Evolutionary conservation across 208 protist genomes (phyloP).

Genomic region (Acanthamoeba castellanii): DNA sequence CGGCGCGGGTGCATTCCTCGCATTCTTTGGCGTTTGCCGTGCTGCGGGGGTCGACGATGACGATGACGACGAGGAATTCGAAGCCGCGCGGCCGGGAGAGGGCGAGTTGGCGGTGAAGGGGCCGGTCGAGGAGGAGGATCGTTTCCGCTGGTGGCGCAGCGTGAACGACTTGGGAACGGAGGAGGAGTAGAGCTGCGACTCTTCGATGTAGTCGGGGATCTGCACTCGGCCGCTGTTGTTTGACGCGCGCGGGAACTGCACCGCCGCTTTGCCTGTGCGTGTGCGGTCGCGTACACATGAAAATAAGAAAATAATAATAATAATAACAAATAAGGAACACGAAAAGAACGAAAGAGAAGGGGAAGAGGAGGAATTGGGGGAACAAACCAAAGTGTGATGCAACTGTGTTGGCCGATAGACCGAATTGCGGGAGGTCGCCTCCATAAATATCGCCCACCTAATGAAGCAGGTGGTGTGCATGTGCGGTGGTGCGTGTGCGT

Average conservation of each 20-base stretch:
- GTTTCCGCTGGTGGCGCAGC: background rate
- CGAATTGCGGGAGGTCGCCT: constrained; percentile 33
- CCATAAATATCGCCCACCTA: constrained; percentile 96
- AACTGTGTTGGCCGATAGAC: constrained; percentile 20
- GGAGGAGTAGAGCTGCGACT: background rate
- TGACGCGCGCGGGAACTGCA: background rate
- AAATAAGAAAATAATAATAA: no score
- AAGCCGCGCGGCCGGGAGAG: background rate
- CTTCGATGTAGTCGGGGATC: background rate
- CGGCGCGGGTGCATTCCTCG: background rate
- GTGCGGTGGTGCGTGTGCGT: no score
- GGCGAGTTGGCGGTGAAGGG: background rate
- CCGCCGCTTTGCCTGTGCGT: background rate
- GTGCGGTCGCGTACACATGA: no score
- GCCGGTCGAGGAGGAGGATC: background rate
- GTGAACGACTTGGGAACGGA: background rate
- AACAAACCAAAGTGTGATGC: constrained; percentile 22
- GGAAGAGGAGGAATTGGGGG: background rate
- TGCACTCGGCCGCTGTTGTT: background rate
- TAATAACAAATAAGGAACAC: background rate
- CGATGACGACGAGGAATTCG: background rate
- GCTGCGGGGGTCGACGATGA: background rate
- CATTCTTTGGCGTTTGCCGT: no score
- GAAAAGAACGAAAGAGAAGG: background rate
- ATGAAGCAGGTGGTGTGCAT: no score